Evolutionary conservation across 345 rosid genomes (phyloP), one percentile per base, ranked within the genome.

Genomic region (Anastatica hierochuntica): DNA sequence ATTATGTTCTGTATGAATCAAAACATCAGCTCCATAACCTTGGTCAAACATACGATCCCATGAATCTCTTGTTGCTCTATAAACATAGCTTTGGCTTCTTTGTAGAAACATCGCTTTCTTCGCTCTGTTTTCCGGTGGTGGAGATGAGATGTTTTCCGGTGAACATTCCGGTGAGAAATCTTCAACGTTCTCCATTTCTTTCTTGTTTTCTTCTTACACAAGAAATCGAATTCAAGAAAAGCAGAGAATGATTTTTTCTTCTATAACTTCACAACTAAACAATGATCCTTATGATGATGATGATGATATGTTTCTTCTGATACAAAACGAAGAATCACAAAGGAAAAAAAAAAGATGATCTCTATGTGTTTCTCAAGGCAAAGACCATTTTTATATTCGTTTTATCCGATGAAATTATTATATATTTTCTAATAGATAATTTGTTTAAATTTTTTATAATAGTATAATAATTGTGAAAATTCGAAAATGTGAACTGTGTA

Each of bases 21-120:
- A 29, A 49, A 86, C 85, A 58, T 90, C 94, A 10, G 95, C 84
- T 66, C 73, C 75, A 42, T 73, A 75, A 44, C 82, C 95, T 44
- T 69, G 72, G 38, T 86, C 84, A 34, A 90, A 90, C 61, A 90
- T 79, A 18, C 74, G 78, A 38, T 90, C 95, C 90, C 90, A 90
- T 55, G 70, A 29, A 50, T 82, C 74, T 49, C 60, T 72, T n/a
- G 85, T 60, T 10, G 74, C 69, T 4, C 47, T 61, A 6, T 74
- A 71, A 14, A 65, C 82, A 63, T 20, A 29, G 53, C 43, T 54
- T 23, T 65, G 23, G 9, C 14, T 13, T 23, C 1, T 55, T 55
- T 7, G 36, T 1, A 5, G 4, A 10, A 24, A 17, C 23, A 33
- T 13, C 58, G n/a, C n/a, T n/a, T 26, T 62, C 38, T 43, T 47